Percentiles rank a stretch among this genome's conserved stretches.
phyloP scores from a whole-genome alignment of 2,329 filamentous ascomycete species.

The Cytospora mali region DNA sequence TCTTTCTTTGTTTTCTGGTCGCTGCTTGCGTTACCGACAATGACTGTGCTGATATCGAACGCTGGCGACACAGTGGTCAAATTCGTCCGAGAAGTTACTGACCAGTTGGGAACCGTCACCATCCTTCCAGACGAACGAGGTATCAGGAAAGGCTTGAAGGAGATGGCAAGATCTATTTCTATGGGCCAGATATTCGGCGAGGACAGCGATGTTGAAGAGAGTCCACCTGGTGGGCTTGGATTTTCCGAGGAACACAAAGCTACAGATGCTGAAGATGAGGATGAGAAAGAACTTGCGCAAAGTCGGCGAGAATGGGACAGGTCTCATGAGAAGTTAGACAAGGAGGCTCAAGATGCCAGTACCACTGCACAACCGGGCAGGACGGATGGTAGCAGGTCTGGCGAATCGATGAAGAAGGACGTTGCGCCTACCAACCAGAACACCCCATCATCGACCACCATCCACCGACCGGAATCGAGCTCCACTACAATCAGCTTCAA shows the following conservation, averaged over 20 bases:
- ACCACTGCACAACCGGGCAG: background rate
- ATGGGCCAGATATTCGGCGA: conserved; percentile 46
- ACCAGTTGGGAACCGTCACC: conserved; percentile 60
- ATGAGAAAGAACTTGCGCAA: conserved; percentile 32
- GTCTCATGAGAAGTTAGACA: conserved; percentile 39
- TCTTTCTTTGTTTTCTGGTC: conserved; percentile 96
- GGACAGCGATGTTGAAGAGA: conserved; percentile 41
- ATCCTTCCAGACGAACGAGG: conserved; percentile 61
- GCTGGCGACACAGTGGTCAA: conserved; percentile 83
- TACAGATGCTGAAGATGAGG: conserved; percentile 30
- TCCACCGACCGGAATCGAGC: conserved; percentile 2
- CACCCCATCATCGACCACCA: background rate
- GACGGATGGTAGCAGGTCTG: background rate
- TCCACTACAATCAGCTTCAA: conserved; percentile 14
- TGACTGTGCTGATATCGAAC: conserved; percentile 83
- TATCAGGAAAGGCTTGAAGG: conserved; percentile 49
- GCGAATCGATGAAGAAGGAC: background rate
- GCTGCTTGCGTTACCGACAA: conserved; percentile 80
- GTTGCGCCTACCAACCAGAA: background rate
- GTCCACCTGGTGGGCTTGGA: conserved; percentile 43
- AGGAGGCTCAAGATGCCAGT: conserved; percentile 30
- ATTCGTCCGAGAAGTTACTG: conserved; percentile 56
- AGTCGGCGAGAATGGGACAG: conserved; percentile 38
- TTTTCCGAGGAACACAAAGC: conserved; percentile 31
- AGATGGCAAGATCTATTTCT: conserved; percentile 46